phyloP scores from a whole-genome alignment of 352 stramenopile genomes.

The Pelagophyceae sp. region DNA sequence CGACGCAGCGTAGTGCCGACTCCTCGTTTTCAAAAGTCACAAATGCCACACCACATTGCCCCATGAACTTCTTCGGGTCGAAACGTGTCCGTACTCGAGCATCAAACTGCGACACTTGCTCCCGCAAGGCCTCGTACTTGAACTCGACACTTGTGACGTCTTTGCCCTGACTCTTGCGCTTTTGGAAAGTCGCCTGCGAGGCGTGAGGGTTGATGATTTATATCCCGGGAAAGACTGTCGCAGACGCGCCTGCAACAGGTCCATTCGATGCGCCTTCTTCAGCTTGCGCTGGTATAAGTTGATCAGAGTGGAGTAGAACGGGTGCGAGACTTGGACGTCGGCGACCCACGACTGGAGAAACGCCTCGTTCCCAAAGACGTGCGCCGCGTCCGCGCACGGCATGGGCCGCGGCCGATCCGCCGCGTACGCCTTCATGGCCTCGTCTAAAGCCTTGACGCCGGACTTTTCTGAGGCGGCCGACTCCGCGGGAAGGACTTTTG shows the following conservation, averaged over 20 bases:
- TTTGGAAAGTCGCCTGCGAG: no score
- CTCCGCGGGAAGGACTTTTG: no score
- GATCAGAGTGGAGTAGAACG: no score
- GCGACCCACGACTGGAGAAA: background rate
- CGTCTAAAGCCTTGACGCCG: background rate
- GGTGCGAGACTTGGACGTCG: background rate
- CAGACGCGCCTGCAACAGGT: background rate
- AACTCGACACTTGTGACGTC: no score
- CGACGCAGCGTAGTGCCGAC: background rate
- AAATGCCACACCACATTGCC: background rate
- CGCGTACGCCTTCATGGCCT: background rate
- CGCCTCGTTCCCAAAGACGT: background rate
- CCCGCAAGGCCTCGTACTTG: background rate
- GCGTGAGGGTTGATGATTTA: no score
- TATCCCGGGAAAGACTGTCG: no score
- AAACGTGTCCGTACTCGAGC: no score
- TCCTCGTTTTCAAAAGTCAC: background rate
- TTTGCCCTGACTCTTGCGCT: no score
- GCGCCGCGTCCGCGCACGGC: background rate
- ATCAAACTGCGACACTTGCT: no score
- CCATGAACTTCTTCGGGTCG: background rate
- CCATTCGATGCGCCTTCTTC: background rate
- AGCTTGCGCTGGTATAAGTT: background rate
- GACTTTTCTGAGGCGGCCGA: background rate
- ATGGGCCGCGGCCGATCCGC: no score